Conservation (phyloP, 78 protist species). For the Dictyostelium purpureum region DNA sequence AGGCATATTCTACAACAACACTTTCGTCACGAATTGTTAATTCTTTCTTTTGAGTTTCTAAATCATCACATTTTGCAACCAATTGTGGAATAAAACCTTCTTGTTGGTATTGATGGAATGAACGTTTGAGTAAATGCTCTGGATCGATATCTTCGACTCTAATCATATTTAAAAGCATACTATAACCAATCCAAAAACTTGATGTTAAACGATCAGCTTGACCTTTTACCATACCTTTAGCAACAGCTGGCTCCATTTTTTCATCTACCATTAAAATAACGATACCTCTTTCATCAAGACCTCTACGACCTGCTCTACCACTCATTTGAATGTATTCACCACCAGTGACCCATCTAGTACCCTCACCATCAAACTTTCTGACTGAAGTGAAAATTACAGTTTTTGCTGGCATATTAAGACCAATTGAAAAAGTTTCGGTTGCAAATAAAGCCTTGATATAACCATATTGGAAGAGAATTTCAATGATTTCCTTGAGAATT, state of each 20-base stretch:
- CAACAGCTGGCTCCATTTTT: conserved; percentile 86
- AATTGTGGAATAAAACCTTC: conserved; percentile 80
- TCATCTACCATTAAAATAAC: conserved; percentile 96
- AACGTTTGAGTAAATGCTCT: conserved; percentile 80
- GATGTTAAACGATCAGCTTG: conserved; percentile 90
- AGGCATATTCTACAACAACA: conserved; percentile 39
- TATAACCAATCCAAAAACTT: conserved; percentile 94
- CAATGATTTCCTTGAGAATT: conserved; percentile 95
- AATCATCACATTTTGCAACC: conserved; percentile 2
- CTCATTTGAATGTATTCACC: conserved; percentile 98
- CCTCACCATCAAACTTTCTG: conserved; percentile 93
- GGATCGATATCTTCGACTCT: conserved; percentile 94
- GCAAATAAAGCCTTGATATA: conserved; percentile 96
- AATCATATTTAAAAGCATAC: conserved; percentile 95
- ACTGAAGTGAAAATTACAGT: conserved; percentile 94
- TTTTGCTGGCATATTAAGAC: conserved; percentile 99
- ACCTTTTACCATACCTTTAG: conserved; percentile 92
- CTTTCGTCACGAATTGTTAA: conserved; percentile 48
- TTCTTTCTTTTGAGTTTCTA: conserved; percentile 52
- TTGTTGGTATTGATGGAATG: conserved; percentile 94
- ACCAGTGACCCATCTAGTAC: conserved; percentile 76
- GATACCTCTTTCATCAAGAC: conserved; percentile 94
- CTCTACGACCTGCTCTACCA: conserved; percentile 99
- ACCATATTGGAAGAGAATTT: conserved; percentile 96
- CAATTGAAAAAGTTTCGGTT: conserved; percentile 99